Evolutionary conservation across 108 stramenopile species (phyloP).

Genomic region (Epithemia pelagica): DNA sequence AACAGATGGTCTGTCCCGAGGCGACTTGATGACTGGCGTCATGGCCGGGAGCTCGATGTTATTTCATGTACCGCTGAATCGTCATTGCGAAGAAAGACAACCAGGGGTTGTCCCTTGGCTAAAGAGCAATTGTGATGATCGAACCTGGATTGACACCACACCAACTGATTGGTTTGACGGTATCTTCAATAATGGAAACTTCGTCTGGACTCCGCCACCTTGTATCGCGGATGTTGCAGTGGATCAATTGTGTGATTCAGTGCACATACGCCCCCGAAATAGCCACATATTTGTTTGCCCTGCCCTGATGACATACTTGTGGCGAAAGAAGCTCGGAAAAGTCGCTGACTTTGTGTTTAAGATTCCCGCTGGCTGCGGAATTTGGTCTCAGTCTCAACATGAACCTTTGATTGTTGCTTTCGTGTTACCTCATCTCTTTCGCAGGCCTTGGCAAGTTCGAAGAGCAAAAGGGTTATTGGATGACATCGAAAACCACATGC

Average conservation of each 20-base stretch:
- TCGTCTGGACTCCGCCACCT: constrained; percentile 27
- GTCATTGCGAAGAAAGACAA: too few relatives aligned
- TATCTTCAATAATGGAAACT: neutral
- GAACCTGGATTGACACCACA: too few relatives aligned
- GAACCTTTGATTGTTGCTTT: constrained; percentile 30
- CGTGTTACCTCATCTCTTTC: constrained; percentile 23
- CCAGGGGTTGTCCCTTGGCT: too few relatives aligned
- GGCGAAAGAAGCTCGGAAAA: constrained; percentile 23
- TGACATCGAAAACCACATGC: constrained; percentile 23
- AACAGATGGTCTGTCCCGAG: constrained; percentile 31
- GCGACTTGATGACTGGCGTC: constrained; percentile 10
- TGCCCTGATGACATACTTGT: constrained; percentile 28
- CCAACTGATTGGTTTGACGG: too few relatives aligned
- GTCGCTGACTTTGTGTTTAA: constrained; percentile 15
- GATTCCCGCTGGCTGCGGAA: constrained; percentile 8
- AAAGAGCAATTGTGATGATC: too few relatives aligned
- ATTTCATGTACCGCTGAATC: constrained; percentile 19
- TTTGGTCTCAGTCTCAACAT: constrained; percentile 15
- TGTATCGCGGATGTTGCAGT: too few relatives aligned
- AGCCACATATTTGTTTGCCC: constrained; percentile 38
- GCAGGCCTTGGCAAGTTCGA: constrained; percentile 23
- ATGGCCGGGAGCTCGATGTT: constrained; percentile 19
- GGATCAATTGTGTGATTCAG: constrained; percentile 13
- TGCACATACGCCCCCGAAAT: constrained; percentile 16
- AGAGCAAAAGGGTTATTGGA: constrained; percentile 2